Evolutionary conservation across 2,329 filamentous ascomycete species (phyloP).

Genomic region (Aspergillus sp.): DNA sequence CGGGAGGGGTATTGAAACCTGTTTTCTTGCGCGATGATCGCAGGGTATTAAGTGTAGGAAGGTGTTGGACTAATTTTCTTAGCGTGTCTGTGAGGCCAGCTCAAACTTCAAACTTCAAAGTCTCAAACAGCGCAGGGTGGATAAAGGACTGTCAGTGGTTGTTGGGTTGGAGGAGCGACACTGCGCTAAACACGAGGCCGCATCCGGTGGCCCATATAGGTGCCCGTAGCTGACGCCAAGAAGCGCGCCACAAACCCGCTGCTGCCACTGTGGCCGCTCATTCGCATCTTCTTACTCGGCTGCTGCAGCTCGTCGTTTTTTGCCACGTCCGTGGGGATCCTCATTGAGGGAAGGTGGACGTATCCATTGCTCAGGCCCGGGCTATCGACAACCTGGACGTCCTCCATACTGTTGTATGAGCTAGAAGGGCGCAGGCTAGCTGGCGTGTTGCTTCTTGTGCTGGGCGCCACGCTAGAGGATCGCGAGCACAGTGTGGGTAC

Average conservation of each 20-base stretch:
- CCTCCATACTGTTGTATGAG: slow-evolving; percentile 34
- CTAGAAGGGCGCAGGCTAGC: slow-evolving; percentile 42
- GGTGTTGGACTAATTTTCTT: slow-evolving; percentile 1
- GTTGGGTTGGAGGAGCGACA: background rate
- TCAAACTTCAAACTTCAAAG: background rate
- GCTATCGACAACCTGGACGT: slow-evolving; percentile 38
- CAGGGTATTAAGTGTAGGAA: slow-evolving; percentile 8
- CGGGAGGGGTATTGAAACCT: slow-evolving; percentile 5
- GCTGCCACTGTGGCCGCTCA: slow-evolving; percentile 26
- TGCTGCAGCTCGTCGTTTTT: slow-evolving; percentile 41
- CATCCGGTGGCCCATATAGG: slow-evolving; percentile 41
- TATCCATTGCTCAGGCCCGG: slow-evolving; percentile 38
- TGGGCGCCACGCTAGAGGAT: slow-evolving; percentile 45
- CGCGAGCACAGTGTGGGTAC: slow-evolving; percentile 43
- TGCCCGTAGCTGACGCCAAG: slow-evolving; percentile 42
- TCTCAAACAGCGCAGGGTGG: background rate
- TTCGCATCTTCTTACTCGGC: slow-evolving; percentile 44
- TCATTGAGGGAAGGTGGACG: slow-evolving; percentile 29
- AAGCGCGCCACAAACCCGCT: slow-evolving; percentile 45
- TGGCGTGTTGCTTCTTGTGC: slow-evolving; percentile 42
- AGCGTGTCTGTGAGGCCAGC: slow-evolving; percentile 13
- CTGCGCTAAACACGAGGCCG: slow-evolving; percentile 27
- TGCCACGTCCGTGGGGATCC: slow-evolving; percentile 16
- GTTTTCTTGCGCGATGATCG: background rate
- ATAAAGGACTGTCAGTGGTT: background rate